Base-by-base conservation (phyloP, 1,284 basidiomycete species). In the Rhizopogon parksii region DNA sequence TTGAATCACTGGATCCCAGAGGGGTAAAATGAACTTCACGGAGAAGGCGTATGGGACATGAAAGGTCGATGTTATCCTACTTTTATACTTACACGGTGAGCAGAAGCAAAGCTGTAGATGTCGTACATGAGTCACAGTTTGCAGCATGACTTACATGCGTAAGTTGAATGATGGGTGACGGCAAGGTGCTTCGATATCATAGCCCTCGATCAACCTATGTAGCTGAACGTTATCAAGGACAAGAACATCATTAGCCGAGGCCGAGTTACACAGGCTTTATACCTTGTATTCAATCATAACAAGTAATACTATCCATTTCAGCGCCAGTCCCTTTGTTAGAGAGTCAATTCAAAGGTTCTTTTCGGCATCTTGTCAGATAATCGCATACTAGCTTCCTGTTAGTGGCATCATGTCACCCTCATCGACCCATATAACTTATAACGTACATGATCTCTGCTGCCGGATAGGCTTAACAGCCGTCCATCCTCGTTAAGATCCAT, bases 391-490 rank as follows among this genome's bases (percentile, higher is more conserved):
- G 42, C 17, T 45, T 30, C 42, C 42, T 45, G 27, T 11, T 12
- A 15, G 6, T 24, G 4, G 21, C 21, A 24, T 15, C 8, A 34
- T 2, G 42, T 45, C 17, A 45, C 12, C 7, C 21, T 2, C 7
- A 45, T 45, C 17, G 12, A 34, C 32, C 17, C 2, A 1, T 19
- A 45, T n/a, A 1, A 0, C 1, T 34, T 34, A 21, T 24, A 24
- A 57, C 63, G 56, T 53, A 51, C 50, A 51, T 7, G 27, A 6
- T 51, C 49, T 5, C 50, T 49, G n/a, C 49, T 51, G 6, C 50
- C 50, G 12, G 50, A 51, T 21, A 36, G 21, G 21, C 21, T 49
- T 12, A 51, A 37, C 35, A 51, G 11, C 11, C 19, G 34, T n/a
- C 50, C 50, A 9, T 51, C 49, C 6, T 24, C 12, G 19, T 21